A percentile compares a stretch with the other conserved stretches of the same genome.
Conservation (phyloP, 768 basidiomycete species). For the Xerocomellus chrysenteron region DNA sequence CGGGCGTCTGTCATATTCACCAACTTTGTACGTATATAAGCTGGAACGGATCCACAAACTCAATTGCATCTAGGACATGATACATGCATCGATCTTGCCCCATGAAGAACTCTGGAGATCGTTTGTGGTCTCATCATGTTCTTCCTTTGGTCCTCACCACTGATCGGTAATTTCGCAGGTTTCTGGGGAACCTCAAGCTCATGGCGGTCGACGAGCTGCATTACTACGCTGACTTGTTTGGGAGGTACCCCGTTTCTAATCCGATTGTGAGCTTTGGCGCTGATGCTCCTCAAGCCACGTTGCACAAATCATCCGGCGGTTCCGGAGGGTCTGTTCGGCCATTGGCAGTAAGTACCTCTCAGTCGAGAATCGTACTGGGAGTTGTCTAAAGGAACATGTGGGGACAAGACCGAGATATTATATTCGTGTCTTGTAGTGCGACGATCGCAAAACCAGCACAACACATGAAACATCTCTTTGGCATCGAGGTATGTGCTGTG, state of each 20-base stretch:
- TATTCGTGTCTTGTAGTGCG: slow-evolving; percentile 85
- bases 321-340: slow-evolving; percentile 72
- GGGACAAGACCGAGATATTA: slow-evolving; percentile 46
- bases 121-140: slow-evolving; percentile 31
- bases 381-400: background rate
- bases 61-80: slow-evolving; percentile 58
- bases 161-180: slow-evolving; percentile 41
- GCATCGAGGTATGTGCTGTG: slow-evolving; percentile 43
- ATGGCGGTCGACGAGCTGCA: slow-evolving; percentile 86
- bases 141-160: background rate
- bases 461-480: slow-evolving; percentile 79
- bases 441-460: slow-evolving; percentile 74
- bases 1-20: slow-evolving; percentile 82
- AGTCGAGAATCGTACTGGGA: background rate
- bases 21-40: slow-evolving; percentile 65
- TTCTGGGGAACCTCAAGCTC: slow-evolving; percentile 72
- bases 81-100: slow-evolving; percentile 83
- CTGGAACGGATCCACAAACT: background rate
- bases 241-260: slow-evolving; percentile 49
- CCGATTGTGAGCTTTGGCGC: background rate
- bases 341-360: slow-evolving; percentile 61
- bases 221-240: slow-evolving; percentile 79
- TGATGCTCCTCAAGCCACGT: slow-evolving; percentile 56
- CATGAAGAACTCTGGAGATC: slow-evolving; percentile 83
- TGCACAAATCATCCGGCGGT: slow-evolving; percentile 72